Base-by-base conservation (phyloP, 768 basidiomycete genomes). In the Psilocybe sp. region DNA sequence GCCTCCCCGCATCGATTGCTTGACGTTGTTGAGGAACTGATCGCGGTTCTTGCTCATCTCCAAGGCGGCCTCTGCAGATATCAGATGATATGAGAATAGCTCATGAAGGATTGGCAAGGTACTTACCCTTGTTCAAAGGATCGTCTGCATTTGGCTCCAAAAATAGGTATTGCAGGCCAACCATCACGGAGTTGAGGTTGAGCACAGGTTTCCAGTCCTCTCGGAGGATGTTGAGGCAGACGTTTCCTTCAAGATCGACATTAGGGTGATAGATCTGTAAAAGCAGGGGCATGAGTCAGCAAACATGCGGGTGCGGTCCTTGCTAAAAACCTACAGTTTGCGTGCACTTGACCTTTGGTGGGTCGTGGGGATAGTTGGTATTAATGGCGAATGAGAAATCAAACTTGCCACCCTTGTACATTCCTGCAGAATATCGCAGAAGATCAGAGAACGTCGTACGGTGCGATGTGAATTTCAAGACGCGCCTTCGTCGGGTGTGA, bases 151-250 rank as follows among this genome's bases (percentile, higher is more conserved):
- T 99, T 12, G 97, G 97, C 69, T 99, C 97, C 50, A 99, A 76
- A 79, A 99, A 99, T 46, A 99, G 81, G 64, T 98, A 99, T 68
- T 99, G 97, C 49, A 99, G 70, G 33, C 97, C 97, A 52, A 98
- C 92, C 92, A 98, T 96, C 56, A 99, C 92, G 28, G 95, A 92
- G 66, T 94, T 98, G 46, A 99, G 77, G 69, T 98, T 98, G 39
- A 99, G 76, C 3, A 99, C 97, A 5, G 97, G 97, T 64, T 99
- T 99, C 97, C 97, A 99, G 72, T 99, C 97, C 75, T 99, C 97
- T 65, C 97, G 84, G 51, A 98, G 80, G 65, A 98, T 98, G 71
- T 98, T 98, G 60, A 99, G 69, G 75, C 97, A 99, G 40, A 99
- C 96, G 59, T 98, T 98, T 40, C 97, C 97, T 65, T 98, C 93